phyloP scores from a whole-genome alignment of 495 filamentous ascomycete genomes.

The Podospora pseudopauciseta region DNA sequence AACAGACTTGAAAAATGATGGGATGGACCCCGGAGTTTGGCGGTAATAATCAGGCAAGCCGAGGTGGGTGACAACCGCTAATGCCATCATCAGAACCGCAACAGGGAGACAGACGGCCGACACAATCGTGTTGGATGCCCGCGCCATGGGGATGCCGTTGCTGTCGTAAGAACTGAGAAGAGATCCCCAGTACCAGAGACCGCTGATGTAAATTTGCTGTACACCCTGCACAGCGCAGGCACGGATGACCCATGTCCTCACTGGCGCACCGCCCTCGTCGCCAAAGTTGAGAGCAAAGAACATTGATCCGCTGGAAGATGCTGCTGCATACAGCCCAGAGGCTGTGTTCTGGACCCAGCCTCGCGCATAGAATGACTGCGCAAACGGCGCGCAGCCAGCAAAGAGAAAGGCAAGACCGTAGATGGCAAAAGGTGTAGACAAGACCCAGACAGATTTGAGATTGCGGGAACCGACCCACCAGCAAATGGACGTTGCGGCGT shows the following conservation, averaged over 20 bases:
- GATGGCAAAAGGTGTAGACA: slow-evolving; percentile 51
- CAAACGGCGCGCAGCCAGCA: slow-evolving; percentile 59
- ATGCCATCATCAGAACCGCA: slow-evolving; percentile 48
- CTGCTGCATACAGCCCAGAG: slow-evolving; percentile 55
- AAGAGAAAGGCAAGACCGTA: slow-evolving; percentile 60
- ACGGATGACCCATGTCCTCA: slow-evolving; percentile 61
- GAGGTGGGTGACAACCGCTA: slow-evolving; percentile 49
- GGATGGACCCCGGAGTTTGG: slow-evolving; percentile 63
- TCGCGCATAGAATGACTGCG: slow-evolving; percentile 23
- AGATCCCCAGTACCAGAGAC: slow-evolving; percentile 62
- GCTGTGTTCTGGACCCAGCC: slow-evolving; percentile 48
- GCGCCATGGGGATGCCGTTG: slow-evolving; percentile 27
- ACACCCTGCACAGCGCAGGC: slow-evolving; percentile 61
- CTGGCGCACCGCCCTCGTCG: slow-evolving; percentile 55
- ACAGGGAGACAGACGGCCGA: slow-evolving; percentile 48
- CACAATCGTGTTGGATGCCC: slow-evolving; percentile 27
- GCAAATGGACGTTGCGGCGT: slow-evolving; percentile 51
- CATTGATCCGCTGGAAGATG: slow-evolving; percentile 56
- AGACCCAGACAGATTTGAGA: slow-evolving; percentile 38
- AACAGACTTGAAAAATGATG: slow-evolving; percentile 55
- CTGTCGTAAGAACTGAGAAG: slow-evolving; percentile 33
- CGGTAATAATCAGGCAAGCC: slow-evolving; percentile 65
- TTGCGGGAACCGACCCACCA: slow-evolving; percentile 45
- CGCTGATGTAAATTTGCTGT: slow-evolving; percentile 58
- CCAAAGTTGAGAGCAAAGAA: slow-evolving; percentile 68